Percentiles rank a stretch among this genome's conserved stretches.
phyloP scores from a whole-genome alignment of 164 flowering plant genomes.

The Liriodendron chinense region DNA sequence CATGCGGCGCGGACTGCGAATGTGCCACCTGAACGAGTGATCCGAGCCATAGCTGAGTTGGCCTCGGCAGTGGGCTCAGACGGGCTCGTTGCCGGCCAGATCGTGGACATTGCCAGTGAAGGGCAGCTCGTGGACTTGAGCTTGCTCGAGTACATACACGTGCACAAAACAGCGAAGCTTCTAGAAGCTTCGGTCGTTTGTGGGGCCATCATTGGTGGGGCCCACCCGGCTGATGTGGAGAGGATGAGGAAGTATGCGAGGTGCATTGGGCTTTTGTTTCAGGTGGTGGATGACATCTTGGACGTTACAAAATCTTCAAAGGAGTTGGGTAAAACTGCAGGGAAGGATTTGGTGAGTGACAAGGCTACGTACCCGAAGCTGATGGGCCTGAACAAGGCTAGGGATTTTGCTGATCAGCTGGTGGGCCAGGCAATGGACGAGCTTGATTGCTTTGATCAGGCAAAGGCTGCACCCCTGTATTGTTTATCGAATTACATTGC shows the following conservation, averaged over 20 bases:
- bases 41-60: slow-evolving; percentile 29
- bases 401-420: slow-evolving; percentile 7
- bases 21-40: slow-evolving; percentile 26
- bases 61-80: slow-evolving; percentile 32
- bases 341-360: slow-evolving; percentile 15
- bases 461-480: slow-evolving; percentile 5
- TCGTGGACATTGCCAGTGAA: slow-evolving; percentile 29
- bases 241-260: slow-evolving; percentile 34
- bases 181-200: slow-evolving; percentile 36
- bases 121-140: slow-evolving; percentile 21
- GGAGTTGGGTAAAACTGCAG: slow-evolving; percentile 15
- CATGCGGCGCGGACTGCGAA: slow-evolving; percentile 25
- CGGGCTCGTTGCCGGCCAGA: slow-evolving; percentile 42
- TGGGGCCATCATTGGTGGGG: slow-evolving; percentile 39
- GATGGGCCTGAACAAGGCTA: slow-evolving; percentile 11
- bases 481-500: slow-evolving; percentile 11
- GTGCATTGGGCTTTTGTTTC: slow-evolving; percentile 34
- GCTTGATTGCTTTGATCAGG: slow-evolving; percentile 5
- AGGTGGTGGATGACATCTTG: slow-evolving; percentile 44
- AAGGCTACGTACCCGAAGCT: slow-evolving; percentile 16
- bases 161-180: slow-evolving; percentile 39
- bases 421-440: slow-evolving; percentile 7
- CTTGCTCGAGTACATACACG: slow-evolving; percentile 34
- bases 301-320: slow-evolving; percentile 35
- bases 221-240: slow-evolving; percentile 22